These are phyloP conservation scores for Diplotaxis tenuifolia DNA, from an alignment of 345 rosid species.

Conservation along the genomic window DNA sequence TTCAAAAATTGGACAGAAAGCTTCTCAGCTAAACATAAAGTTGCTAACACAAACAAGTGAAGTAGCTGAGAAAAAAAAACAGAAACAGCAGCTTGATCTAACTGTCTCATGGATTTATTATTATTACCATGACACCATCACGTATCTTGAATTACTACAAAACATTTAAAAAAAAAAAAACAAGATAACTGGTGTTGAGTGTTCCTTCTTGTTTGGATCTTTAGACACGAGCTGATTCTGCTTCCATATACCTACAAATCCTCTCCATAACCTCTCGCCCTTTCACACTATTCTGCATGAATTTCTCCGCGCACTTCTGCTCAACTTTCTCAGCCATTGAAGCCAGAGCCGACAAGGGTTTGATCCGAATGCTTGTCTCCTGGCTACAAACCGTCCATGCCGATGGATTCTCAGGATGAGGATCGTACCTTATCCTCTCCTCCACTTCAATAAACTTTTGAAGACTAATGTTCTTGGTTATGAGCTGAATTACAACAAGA, in stretches of 20 bases:
- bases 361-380: constrained; percentile 84
- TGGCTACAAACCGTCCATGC: constrained; percentile 84
- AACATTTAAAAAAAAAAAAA: constrained; percentile 27
- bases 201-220: constrained; percentile 6
- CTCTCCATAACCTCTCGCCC: constrained; percentile 97
- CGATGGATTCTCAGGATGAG: constrained; percentile 85
- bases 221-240: constrained; percentile 63
- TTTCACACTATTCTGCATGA: constrained; percentile 88
- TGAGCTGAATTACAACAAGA: constrained; percentile 44
- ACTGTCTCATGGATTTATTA: constrained; percentile 22
- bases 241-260: constrained; percentile 93
- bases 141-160: constrained; percentile 6
- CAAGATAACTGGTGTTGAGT: background rate
- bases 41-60: constrained; percentile 14
- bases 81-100: background rate
- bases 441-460: constrained; percentile 88
- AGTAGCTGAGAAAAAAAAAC: background rate
- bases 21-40: background rate
- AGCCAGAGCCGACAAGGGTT: constrained; percentile 85
- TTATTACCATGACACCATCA: constrained; percentile 21
- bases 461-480: constrained; percentile 78
- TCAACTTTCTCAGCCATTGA: constrained; percentile 98
- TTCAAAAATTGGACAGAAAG: constrained; percentile 8
- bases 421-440: constrained; percentile 79
- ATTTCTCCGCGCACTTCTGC: constrained; percentile 80